Base-by-base conservation (phyloP, 2,329 filamentous ascomycete species). In the Exophiala calicioides region DNA sequence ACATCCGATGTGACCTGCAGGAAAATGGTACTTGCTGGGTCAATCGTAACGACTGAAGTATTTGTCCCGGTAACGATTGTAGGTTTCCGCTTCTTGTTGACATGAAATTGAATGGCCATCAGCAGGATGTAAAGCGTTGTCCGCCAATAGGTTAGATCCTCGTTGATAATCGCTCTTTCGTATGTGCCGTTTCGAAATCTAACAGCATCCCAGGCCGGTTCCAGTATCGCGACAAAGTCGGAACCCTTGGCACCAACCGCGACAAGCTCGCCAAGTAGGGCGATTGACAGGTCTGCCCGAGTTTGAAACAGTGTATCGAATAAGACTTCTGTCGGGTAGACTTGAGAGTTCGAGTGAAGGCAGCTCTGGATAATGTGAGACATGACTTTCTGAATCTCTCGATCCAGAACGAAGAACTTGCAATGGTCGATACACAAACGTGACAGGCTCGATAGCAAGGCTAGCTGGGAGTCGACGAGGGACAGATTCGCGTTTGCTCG, bases 401-500 rank as follows among this genome's bases (percentile, higher is more conserved):
- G 66, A 41, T 79, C 74, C 31, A 47, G 44, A 13, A 73, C 70
- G 26, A 78, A 74, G 30, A 77, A 71, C n/a, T 81, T 81, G 63
- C 86, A 88, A 37, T 98, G 77, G 61, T 96, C 91, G 38, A 93
- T 77, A 10, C 91, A 80, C 6, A 98, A 76, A 49, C 88, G 84
- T 65, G 94, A 90, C 89, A 91, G 97, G 44, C 88, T 86, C 59
- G 88, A 83, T 55, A 96, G 85, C 13, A 98, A 79, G 8, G 31
- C 27, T 21, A 59, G 84, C 71, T 98, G 90, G 18, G 91, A 88
- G 65, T 97, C 90, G 24, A 98, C 89, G 24, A 95, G 75, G 18
- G 90, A 95, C 41, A 98, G 67, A 66, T 98, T 97, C 53, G 86
- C 73, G 65, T 98, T 98, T 31, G 91, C 93, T 51, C 83, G 82